Evolutionary conservation across 2,329 filamentous ascomycete genomes (phyloP).

Genomic region (Pseudogymnoascus sp.): DNA sequence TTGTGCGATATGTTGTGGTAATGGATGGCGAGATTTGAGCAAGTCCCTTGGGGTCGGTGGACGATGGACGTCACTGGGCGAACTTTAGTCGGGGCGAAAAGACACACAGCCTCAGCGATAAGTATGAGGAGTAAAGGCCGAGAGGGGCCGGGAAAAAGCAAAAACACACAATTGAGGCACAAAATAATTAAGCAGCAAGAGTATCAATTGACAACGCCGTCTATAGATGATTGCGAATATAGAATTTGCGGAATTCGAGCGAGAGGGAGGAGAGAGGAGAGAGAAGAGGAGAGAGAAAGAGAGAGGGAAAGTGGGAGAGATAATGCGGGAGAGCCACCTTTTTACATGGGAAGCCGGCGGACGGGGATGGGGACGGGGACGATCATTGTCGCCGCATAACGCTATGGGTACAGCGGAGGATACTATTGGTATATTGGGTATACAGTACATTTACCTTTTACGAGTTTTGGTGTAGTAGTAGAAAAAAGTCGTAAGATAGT

Average conservation of each 20-base stretch:
- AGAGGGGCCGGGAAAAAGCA: neutral
- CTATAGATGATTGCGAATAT: neutral
- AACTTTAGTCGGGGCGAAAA: neutral
- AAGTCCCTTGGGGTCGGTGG: neutral
- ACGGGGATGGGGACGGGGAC: neutral
- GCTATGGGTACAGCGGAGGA: neutral
- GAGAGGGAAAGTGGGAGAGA: neutral
- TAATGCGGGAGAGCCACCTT: neutral
- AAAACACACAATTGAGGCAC: neutral
- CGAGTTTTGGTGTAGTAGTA: neutral
- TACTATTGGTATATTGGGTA: neutral
- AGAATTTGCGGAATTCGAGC: neutral
- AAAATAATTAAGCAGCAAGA: neutral
- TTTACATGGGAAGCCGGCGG: neutral
- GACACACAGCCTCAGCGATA: neutral
- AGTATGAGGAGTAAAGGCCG: neutral
- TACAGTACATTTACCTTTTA: neutral
- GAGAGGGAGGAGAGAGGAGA: neutral
- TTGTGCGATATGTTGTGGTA: neutral
- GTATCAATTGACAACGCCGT: neutral
- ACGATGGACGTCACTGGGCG: neutral
- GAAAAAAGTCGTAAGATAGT: neutral
- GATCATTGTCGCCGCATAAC: neutral
- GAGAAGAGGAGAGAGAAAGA: neutral
- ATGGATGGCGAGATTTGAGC: neutral